phyloP scores from a whole-genome alignment of 2,329 filamentous ascomycete genomes.

The Pestalotiopsis sp. region DNA sequence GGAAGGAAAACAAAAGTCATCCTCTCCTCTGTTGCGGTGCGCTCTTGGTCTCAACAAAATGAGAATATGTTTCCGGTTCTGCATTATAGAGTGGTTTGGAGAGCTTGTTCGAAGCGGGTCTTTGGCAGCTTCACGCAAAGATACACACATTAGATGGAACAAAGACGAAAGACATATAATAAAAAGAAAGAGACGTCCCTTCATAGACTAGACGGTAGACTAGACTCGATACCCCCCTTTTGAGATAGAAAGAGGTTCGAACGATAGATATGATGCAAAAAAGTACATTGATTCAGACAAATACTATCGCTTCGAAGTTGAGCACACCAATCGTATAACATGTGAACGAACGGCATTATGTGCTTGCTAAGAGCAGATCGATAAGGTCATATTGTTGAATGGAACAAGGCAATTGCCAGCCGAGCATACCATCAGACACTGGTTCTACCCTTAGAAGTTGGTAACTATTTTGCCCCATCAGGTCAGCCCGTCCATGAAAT shows the following conservation, averaged over 20 bases:
- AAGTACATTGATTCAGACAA: background rate
- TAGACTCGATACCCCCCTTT: conserved; percentile 2
- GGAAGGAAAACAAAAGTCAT: background rate
- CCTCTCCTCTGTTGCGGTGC: background rate
- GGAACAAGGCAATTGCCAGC: too few relatives aligned
- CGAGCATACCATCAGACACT: too few relatives aligned
- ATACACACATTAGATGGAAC: background rate
- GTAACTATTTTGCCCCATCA: too few relatives aligned
- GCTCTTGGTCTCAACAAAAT: background rate
- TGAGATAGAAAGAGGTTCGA: background rate
- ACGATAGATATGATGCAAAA: background rate
- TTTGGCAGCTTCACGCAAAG: background rate
- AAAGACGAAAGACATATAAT: background rate
- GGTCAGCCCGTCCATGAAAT: too few relatives aligned
- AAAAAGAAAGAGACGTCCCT: background rate
- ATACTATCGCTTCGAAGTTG: background rate
- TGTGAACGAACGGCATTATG: too few relatives aligned
- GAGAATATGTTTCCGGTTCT: background rate
- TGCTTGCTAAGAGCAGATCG: too few relatives aligned
- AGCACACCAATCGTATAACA: background rate
- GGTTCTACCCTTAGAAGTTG: too few relatives aligned
- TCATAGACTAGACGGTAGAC: background rate
- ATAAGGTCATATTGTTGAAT: too few relatives aligned
- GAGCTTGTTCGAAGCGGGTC: background rate
- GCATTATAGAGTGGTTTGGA: background rate